Evolutionary conservation across 768 basidiomycete species (phyloP), one percentile per base, ranked within the genome.

Genomic region (Leccinum disarticulatum): DNA sequence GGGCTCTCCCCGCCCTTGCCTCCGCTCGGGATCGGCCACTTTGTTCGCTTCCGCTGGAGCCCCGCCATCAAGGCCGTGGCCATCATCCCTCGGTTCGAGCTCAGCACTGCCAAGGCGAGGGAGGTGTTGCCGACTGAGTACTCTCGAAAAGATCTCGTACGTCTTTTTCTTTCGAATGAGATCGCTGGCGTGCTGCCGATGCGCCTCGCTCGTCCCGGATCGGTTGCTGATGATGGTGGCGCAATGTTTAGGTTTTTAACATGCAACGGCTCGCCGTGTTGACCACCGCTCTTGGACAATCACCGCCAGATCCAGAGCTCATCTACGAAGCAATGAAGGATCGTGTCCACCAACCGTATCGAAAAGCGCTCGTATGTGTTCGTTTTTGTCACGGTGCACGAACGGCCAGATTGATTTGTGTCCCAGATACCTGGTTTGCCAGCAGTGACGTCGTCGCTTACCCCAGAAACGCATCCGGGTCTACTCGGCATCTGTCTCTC

Each of bases 261-360:
- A 80, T 99, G 56, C 97, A 99, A 74, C 86, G 97, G 22, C 79
- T 99, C 14, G 97, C 96, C 0, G 97, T 99, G 30, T 81, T 99
- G 56, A 98, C 96, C 1, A 96, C 95, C 3, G 95, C 97, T 1
- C 83, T 99, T 11, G 90, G 86, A 3, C 88, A 90, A 68, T 85
- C 87, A 11, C 96, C 97, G 1, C 95, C 95, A 1, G 93, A 99
- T 71, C 87, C 97, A 0, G 91, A 87, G 22, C 85, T 99, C n/a
- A 98, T 98, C 59, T 98, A 96, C 74, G 96, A 98, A 71, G 96
- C 96, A 2, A 98, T 98, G 97, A 96, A 98, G 70, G 97, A 99
- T 76, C 87, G 91, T 55, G 83, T 99, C 14, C 97, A 99, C 73
- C 97, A 99, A 72, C 97, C 97, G 1, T 98, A 98, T 73, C 87